phyloP scores from a whole-genome alignment of 371 early-diverging fungal genomes.

The Circinella minor region DNA sequence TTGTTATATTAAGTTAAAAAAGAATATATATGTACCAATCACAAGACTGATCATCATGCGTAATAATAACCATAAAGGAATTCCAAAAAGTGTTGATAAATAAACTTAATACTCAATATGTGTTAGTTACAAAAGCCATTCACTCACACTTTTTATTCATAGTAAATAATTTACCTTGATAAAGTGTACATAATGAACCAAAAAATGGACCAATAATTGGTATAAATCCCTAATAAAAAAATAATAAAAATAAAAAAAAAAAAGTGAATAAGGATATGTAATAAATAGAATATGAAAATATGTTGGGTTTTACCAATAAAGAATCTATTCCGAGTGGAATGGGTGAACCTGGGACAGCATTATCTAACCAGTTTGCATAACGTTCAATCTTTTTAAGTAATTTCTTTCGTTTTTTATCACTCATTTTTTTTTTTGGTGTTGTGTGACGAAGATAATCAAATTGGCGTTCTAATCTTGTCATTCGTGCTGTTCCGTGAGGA shows the following conservation, averaged over 20 bases:
- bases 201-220: constrained; percentile 44
- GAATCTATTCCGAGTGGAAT: constrained; percentile 52
- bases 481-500: constrained; percentile 21
- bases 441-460: constrained; percentile 36
- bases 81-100: constrained; percentile 44
- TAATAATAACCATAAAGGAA: constrained; percentile 47
- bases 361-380: constrained; percentile 43
- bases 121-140: neutral
- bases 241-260: neutral
- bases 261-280: too few relatives aligned
- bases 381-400: constrained; percentile 32
- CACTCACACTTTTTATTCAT: neutral
- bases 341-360: constrained; percentile 49
- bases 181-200: constrained; percentile 31
- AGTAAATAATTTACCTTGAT: constrained; percentile 28
- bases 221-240: constrained; percentile 36
- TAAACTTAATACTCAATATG: constrained; percentile 29
- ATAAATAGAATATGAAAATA: neutral
- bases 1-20: neutral
- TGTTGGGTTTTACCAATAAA: constrained; percentile 28
- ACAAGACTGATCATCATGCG: constrained; percentile 43
- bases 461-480: constrained; percentile 17
- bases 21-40: constrained; percentile 24
- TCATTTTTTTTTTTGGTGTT: constrained; percentile 27
- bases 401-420: constrained; percentile 29